Base-by-base conservation (phyloP, 2,329 filamentous ascomycete species). In the Neofusicoccum kwambonambiense region DNA sequence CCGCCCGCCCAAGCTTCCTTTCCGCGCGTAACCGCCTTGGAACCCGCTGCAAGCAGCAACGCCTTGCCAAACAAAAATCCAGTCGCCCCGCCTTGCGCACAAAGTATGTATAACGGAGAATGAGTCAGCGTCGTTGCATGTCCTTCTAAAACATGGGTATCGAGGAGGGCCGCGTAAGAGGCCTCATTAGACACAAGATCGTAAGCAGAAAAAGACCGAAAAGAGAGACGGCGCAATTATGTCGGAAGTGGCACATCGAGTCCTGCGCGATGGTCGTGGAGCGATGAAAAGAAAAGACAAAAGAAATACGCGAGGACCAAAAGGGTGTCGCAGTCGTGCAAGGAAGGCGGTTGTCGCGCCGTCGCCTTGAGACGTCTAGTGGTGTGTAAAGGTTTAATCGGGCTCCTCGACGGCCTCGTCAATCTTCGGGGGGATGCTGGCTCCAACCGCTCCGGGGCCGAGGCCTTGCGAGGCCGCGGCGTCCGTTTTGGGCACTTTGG, bases 341-440 rank as follows among this genome's bases (percentile, higher is more conserved):
- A 45, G 45, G 58, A 52, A 49, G 22, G 15, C 39, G 37, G 17
- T 12, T 57, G 37, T 31, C 27, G 17, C 15, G 34, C 39, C 19
- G 35, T 62, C 62, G 31, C 34, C 19, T 5, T 45, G 22, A 31
- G 56, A 31, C 56, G 56, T 60, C 52, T 57, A 60, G 13, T 60
- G 41, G 6, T 17, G 34, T 5, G 22, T 7, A 35, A 37, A 7
- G 27, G 9, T 47, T 68, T 60, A 76, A 42, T 75, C 74, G 15
- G 75, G 73, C 65, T 57, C 62, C 11, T 78, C 76, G 22, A 70
- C 67, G 15, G 68, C 79, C 70, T 83, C 81, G 34, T 82, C 80
- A 60, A 83, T 83, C 72, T 78, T 79, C 17, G 76, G 75, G 15
- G 81, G 80, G 31, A 81, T 75, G 44, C 79, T 78, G 19, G 70